Conservation (phyloP, 306 rosid species). For the Cucumis sativus region DNA sequence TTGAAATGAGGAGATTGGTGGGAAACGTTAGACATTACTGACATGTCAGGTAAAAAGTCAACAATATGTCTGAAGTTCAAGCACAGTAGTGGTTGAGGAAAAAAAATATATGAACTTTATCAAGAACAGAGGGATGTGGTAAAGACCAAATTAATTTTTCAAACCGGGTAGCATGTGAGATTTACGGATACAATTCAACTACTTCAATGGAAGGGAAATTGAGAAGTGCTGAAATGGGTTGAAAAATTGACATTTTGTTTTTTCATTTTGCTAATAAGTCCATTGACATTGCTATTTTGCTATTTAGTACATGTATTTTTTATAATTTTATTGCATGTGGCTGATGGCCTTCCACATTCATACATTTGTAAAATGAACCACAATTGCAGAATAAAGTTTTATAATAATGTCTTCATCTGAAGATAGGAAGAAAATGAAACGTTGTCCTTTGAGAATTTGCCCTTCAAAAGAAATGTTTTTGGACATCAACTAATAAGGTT, state of each 20-base stretch:
- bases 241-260: neutral
- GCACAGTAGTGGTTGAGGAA: neutral
- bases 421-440: neutral
- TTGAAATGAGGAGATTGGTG: neutral
- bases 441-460: neutral
- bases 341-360: neutral
- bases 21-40: neutral
- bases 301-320: neutral
- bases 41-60: conserved; percentile 1
- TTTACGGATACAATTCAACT: neutral
- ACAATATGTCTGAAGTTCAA: neutral
- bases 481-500: neutral
- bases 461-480: neutral
- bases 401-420: neutral
- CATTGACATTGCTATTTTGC: neutral
- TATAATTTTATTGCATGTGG: neutral
- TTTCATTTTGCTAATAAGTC: neutral
- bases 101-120: neutral
- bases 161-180: neutral
- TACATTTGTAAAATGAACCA: neutral
- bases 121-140: neutral
- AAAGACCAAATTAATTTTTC: neutral
- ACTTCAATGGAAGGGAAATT: neutral
- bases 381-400: neutral
- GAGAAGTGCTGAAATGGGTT: neutral